Evolutionary conservation across 2,329 filamentous ascomycete species (phyloP).

Genomic region (Claviceps spartinae): DNA sequence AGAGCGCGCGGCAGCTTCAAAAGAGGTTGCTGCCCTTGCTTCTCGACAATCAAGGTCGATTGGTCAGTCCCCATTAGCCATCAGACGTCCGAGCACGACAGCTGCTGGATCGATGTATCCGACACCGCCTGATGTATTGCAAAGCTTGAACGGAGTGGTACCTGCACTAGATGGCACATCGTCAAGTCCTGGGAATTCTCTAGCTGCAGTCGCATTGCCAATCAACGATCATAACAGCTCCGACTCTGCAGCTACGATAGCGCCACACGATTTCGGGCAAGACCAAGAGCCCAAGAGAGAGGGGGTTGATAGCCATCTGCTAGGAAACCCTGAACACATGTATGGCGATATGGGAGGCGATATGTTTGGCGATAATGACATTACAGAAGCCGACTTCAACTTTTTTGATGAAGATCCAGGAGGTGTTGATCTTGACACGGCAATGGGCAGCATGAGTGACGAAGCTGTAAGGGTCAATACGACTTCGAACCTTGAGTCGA

Average conservation of each 20-base stretch:
- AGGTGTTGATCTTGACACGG: constrained; percentile 23
- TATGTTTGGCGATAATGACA: constrained; percentile 56
- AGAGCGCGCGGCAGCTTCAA: constrained; percentile 32
- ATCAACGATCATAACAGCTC: constrained; percentile 16
- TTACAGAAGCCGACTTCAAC: constrained; percentile 75
- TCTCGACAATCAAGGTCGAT: constrained; percentile 29
- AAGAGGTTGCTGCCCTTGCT: constrained; percentile 29
- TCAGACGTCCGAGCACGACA: constrained; percentile 35
- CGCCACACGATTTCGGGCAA: constrained; percentile 13
- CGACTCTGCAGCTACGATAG: constrained; percentile 9
- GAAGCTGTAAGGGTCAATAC: constrained; percentile 3
- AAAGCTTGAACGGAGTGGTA: constrained; percentile 37
- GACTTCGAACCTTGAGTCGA: constrained; percentile 2
- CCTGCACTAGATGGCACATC: constrained; percentile 42
- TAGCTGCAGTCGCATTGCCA: constrained; percentile 16
- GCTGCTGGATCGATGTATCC: constrained; percentile 50
- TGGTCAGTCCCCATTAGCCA: constrained; percentile 36
- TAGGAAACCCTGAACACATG: constrained; percentile 41
- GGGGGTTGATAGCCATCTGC: constrained; percentile 26
- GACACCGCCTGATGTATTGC: constrained; percentile 55
- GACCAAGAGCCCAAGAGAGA: constrained; percentile 32
- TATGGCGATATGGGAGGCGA: constrained; percentile 58
- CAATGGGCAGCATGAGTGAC: constrained; percentile 12
- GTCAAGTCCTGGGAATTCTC: constrained; percentile 40
- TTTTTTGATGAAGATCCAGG: constrained; percentile 59